Conservation (phyloP, 176 grass and related monocot genomes). For the Canna indica region DNA sequence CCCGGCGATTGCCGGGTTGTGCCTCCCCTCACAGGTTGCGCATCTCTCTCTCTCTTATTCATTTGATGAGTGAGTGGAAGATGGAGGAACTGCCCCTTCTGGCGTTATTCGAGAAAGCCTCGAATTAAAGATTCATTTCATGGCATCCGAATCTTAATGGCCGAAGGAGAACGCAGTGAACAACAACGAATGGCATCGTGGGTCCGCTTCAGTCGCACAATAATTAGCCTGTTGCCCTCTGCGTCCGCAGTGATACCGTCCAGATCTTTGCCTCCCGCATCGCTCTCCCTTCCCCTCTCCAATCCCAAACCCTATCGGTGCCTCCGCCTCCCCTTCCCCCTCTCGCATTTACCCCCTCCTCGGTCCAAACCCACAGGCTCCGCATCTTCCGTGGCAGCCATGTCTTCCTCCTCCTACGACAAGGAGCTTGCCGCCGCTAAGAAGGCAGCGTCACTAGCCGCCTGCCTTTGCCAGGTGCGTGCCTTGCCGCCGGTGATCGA, state of each 20-base stretch:
- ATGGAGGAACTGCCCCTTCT: too few relatives aligned
- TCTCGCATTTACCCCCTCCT: background rate
- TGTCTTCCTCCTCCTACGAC: constrained; percentile 35
- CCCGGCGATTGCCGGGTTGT: too few relatives aligned
- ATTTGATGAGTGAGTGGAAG: too few relatives aligned
- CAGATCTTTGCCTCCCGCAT: background rate
- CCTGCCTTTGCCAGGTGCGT: constrained; percentile 77
- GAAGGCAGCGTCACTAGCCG: constrained; percentile 74
- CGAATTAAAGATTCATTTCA: too few relatives aligned
- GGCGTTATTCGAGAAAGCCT: too few relatives aligned
- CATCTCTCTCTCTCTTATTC: too few relatives aligned
- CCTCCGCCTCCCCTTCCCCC: background rate
- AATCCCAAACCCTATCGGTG: background rate
- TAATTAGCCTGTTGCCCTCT: background rate
- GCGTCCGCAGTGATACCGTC: background rate
- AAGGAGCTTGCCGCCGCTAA: constrained; percentile 83
- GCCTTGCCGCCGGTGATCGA: background rate
- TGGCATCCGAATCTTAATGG: too few relatives aligned
- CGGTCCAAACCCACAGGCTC: constrained; percentile 3
- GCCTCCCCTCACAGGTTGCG: too few relatives aligned
- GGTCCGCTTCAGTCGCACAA: background rate
- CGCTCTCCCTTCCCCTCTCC: background rate
- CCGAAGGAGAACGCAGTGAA: background rate
- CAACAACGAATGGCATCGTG: background rate
- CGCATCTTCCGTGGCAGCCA: constrained; percentile 9